Base-by-base conservation (phyloP, 306 rosid genomes). In the Phaseolus lunatus region DNA sequence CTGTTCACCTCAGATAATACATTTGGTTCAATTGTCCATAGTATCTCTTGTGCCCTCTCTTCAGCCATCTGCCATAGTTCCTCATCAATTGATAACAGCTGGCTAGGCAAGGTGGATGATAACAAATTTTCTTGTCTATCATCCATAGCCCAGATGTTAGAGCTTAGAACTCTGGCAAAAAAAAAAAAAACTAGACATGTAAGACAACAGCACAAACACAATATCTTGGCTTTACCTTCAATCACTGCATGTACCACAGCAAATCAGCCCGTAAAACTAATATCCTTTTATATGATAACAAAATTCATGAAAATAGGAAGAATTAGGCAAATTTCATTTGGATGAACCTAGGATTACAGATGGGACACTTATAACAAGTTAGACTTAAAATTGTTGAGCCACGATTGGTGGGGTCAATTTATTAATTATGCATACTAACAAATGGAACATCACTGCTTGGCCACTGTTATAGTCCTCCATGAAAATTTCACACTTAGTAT, bases 21-120 rank as follows among this genome's bases (percentile, higher is more conserved):
- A 85, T 84, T 91, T 27, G 97, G 94, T 77, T 91, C 91, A 59
- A 91, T 53, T 57, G 59, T 72, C 70, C 54, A 84, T 19, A 91
- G 70, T 66, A 91, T 77, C 78, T 91, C 94, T 67, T 82, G 92
- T 24, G 75, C 77, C 84, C 91, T 86, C 59, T 85, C 77, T 82
- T 91, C 97, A 23, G 80, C 86, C 84, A 85, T 58, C 77, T 6
- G 50, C 92, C 97, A 89, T 69, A 89, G 78, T 58, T 87, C 96
- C 69, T 71, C 85, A 67, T 91, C 94, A 39, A 86, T 65, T 62
- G 77, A 70, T 12, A 78, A 58, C 20, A 37, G 74, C 16, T 72
- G 67, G 47, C 65, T 79, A 26, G 54, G 72, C 41, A n/a, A 50
- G 44, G 75, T 56, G 64, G 70, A 50, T 31, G 67, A 52, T 18